Conservation (phyloP, 2,329 filamentous ascomycete species). For the Fusarium sp. region DNA sequence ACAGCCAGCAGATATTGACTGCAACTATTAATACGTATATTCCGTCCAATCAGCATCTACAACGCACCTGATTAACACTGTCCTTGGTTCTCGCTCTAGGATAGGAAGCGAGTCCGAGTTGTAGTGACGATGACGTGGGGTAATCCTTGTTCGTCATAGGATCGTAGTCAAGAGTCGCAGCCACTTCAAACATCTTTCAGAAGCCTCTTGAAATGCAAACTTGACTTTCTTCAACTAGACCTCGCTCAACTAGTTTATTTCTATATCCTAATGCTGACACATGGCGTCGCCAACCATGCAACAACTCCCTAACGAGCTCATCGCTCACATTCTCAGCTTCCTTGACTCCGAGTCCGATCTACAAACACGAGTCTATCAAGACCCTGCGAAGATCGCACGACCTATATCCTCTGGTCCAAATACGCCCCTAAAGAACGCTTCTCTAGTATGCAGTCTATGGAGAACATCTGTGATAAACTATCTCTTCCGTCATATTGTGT, state of each 20-base stretch:
- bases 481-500: slow-evolving; percentile 69
- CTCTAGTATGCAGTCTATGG: slow-evolving; percentile 67
- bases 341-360: slow-evolving; percentile 66
- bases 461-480: slow-evolving; percentile 63
- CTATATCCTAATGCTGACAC: not conserved
- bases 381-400: slow-evolving; percentile 58
- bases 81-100: not conserved
- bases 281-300: slow-evolving; percentile 42
- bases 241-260: not conserved
- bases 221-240: not conserved
- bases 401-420: slow-evolving; percentile 25
- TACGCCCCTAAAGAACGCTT: slow-evolving; percentile 67
- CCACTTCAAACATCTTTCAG: slow-evolving; percentile 2
- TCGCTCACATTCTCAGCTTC: slow-evolving; percentile 68
- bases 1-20: not conserved
- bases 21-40: not conserved
- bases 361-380: slow-evolving; percentile 60
- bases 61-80: not conserved
- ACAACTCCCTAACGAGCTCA: slow-evolving; percentile 71
- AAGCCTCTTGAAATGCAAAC: not conserved
- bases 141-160: slow-evolving; percentile 29
- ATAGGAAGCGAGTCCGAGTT: slow-evolving; percentile 28
- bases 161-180: slow-evolving; percentile 14
- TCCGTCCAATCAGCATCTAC: not conserved
- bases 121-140: slow-evolving; percentile 30